Conservation (phyloP, 805 yeast genomes). For the Wickerhamia fluorescens region DNA sequence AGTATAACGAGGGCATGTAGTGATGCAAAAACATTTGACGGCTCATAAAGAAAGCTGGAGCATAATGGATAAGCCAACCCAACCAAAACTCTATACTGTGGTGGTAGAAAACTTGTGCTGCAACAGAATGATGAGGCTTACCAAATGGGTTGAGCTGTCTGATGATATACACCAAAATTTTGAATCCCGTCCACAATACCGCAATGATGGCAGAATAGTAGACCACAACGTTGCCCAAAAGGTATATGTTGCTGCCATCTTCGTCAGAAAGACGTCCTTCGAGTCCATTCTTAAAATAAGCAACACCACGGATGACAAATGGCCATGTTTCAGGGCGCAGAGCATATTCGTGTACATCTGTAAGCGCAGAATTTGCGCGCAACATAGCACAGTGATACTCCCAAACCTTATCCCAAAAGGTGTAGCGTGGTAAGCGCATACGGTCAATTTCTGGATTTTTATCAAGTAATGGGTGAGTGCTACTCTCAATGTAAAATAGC, state of each 20-base stretch:
- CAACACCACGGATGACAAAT: slow-evolving; percentile 48
- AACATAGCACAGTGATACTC: slow-evolving; percentile 57
- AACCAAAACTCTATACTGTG: slow-evolving; percentile 31
- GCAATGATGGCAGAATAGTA: slow-evolving; percentile 52
- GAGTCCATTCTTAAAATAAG: slow-evolving; percentile 38
- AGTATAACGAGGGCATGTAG: slow-evolving; percentile 45
- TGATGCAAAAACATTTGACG: slow-evolving; percentile 37
- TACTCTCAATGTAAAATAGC: slow-evolving; percentile 67
- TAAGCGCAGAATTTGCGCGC: slow-evolving; percentile 26
- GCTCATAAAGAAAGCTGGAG: slow-evolving; percentile 45
- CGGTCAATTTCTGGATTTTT: slow-evolving; percentile 12
- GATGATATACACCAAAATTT: slow-evolving; percentile 22
- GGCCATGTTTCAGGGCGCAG: slow-evolving; percentile 65
- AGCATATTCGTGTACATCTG: slow-evolving; percentile 23
- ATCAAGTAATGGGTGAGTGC: slow-evolving; percentile 45
- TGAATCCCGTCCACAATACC: slow-evolving; percentile 7
- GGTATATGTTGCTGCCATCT: slow-evolving; percentile 38
- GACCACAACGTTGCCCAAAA: slow-evolving; percentile 56
- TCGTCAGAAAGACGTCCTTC: slow-evolving; percentile 15
- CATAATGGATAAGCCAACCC: slow-evolving; percentile 54
- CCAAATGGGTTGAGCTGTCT: slow-evolving; percentile 25
- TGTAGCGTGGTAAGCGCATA: slow-evolving; percentile 20
- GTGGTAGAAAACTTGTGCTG: slow-evolving; percentile 11
- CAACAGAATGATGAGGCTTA: slow-evolving; percentile 8
- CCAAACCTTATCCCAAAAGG: slow-evolving; percentile 43